Percentiles rank a stretch among this genome's conserved stretches.
Evolutionary conservation across 2,329 filamentous ascomycete species (phyloP).

Genomic region (Lasiodiplodia hormozganensis): DNA sequence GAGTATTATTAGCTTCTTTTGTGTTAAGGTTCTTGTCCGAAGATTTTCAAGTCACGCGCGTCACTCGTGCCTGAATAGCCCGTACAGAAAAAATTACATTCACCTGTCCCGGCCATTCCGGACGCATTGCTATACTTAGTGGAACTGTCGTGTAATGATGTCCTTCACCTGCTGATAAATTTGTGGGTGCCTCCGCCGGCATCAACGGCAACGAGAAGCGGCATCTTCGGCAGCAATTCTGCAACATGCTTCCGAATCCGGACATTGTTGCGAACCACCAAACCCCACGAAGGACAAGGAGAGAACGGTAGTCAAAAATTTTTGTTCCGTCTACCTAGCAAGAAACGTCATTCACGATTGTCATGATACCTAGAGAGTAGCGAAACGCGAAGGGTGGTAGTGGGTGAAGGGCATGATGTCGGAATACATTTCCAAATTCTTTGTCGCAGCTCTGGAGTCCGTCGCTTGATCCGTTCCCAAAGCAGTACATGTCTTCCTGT

Average conservation of each 20-base stretch:
- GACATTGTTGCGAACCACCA: neutral
- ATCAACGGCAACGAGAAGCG: neutral
- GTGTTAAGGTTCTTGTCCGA: neutral
- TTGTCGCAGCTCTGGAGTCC: neutral
- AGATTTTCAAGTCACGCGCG: neutral
- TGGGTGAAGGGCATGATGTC: neutral
- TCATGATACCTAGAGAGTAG: neutral
- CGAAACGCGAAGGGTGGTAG: neutral
- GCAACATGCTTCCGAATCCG: neutral
- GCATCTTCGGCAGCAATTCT: neutral
- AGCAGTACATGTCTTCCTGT: neutral
- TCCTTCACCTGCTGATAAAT: neutral
- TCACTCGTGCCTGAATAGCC: neutral
- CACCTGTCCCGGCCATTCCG: neutral
- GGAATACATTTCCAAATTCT: neutral
- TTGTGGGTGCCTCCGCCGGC: neutral
- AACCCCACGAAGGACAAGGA: neutral
- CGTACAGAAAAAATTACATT: neutral
- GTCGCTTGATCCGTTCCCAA: neutral
- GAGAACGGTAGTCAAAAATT: neutral
- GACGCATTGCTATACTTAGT: neutral
- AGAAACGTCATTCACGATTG: too few species aligned
- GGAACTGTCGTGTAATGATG: neutral
- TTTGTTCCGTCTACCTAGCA: neutral
- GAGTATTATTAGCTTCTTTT: neutral